Percentiles rank a stretch among this genome's conserved stretches.
Evolutionary conservation across 1,284 basidiomycete species (phyloP).

Genomic region (Rhodotorula sp.): DNA sequence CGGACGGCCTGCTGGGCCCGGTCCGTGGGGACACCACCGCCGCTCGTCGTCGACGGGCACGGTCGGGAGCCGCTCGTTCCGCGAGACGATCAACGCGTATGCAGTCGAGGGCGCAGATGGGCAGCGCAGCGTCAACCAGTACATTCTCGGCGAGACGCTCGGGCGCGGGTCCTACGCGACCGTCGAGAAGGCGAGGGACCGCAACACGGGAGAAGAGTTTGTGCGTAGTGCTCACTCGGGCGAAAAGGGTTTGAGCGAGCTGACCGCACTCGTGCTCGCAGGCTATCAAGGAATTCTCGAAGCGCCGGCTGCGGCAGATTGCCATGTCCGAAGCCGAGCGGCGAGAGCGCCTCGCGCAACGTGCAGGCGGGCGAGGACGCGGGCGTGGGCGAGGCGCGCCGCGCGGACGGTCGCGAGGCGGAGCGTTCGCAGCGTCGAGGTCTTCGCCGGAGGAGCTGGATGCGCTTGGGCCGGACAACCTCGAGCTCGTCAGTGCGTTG

Average conservation of each 20-base stretch:
- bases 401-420: constrained; percentile 15
- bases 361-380: constrained; percentile 10
- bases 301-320: constrained; percentile 40
- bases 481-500: constrained; percentile 25
- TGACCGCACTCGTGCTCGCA: not conserved
- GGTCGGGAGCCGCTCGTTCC: constrained; percentile 24
- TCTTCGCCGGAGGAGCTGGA: constrained; percentile 12
- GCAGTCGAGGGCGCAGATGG: constrained; percentile 39
- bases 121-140: constrained; percentile 44
- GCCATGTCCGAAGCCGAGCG: constrained; percentile 25
- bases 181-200: constrained; percentile 43
- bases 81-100: constrained; percentile 46
- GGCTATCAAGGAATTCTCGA: constrained; percentile 48
- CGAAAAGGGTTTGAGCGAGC: not conserved
- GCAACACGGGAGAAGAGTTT: constrained; percentile 42
- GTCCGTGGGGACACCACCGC: constrained; percentile 16
- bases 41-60: constrained; percentile 27
- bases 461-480: constrained; percentile 34
- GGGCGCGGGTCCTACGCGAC: constrained; percentile 45
- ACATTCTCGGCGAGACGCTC: constrained; percentile 35
- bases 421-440: not conserved
- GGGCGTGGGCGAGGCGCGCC: constrained; percentile 24
- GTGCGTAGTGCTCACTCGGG: constrained; percentile 14
- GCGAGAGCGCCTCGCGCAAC: constrained; percentile 17
- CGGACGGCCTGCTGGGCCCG: not conserved